Conservation (phyloP, 1,139 yeast genomes). For the Saccharomyces hybrid region DNA sequence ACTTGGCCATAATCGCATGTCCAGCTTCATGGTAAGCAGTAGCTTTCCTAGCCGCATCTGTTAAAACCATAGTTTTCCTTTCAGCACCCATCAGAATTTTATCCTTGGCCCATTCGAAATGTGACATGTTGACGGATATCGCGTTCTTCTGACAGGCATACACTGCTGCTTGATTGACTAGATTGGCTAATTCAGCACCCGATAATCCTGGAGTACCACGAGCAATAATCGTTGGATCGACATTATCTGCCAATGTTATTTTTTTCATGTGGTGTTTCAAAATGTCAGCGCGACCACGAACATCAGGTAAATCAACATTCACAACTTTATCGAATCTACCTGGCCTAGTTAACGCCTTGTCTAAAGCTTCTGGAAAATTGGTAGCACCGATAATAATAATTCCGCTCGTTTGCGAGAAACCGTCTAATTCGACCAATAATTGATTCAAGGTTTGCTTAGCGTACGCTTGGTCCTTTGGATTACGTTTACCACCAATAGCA, state of each 20-base stretch:
- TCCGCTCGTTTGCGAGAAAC: constrained; percentile 87
- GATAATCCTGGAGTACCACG: constrained; percentile 96
- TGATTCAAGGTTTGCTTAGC: constrained; percentile 96
- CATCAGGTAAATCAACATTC: constrained; percentile 93
- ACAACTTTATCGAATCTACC: constrained; percentile 97
- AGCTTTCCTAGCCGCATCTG: constrained; percentile 86
- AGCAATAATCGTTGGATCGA: constrained; percentile 83
- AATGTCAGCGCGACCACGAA: constrained; percentile 91
- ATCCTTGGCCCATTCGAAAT: constrained; percentile 98
- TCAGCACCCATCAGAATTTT: constrained; percentile 97
- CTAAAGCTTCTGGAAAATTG: constrained; percentile 92
- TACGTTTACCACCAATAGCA: constrained; percentile 97
- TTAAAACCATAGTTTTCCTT: constrained; percentile 91
- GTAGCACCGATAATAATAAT: constrained; percentile 97
- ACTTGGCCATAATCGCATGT: constrained; percentile 96
- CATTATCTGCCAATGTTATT: constrained; percentile 76
- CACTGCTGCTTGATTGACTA: constrained; percentile 96
- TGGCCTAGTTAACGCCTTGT: constrained; percentile 95
- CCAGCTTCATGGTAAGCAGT: constrained; percentile 99
- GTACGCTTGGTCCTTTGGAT: constrained; percentile 95
- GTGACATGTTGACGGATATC: constrained; percentile 79
- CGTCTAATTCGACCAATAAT: constrained; percentile 90
- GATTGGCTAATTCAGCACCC: constrained; percentile 93
- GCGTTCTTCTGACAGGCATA: constrained; percentile 92
- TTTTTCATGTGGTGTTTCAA: constrained; percentile 87